Percentiles rank a stretch among this genome's conserved stretches.
phyloP scores from a whole-genome alignment of 257 asterid species.

The Ilex aquifolium region DNA sequence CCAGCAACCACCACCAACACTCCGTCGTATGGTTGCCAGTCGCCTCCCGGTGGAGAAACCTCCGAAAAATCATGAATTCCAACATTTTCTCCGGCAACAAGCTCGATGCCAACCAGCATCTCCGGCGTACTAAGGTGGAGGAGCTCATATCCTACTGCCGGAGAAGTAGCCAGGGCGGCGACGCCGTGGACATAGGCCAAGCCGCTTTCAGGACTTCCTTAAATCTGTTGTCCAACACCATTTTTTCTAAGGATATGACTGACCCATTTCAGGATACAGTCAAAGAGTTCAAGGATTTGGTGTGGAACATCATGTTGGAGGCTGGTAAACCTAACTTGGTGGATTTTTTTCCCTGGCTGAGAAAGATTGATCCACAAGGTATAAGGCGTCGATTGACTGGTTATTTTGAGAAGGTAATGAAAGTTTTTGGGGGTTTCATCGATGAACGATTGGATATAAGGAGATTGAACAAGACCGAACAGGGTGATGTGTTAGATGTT shows the following conservation, averaged over 20 bases:
- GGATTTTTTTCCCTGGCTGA: constrained; percentile 43
- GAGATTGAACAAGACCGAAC: background rate
- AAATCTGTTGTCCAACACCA: constrained; percentile 43
- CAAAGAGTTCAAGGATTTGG: constrained; percentile 46
- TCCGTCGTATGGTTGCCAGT: constrained; percentile 32
- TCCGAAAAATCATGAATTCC: constrained; percentile 33
- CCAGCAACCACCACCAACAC: constrained; percentile 5
- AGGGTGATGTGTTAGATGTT: constrained; percentile 29
- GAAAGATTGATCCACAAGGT: constrained; percentile 43
- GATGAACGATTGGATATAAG: constrained; percentile 30
- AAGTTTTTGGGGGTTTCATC: constrained; percentile 28
- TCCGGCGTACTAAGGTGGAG: constrained; percentile 27
- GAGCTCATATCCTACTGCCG: constrained; percentile 29
- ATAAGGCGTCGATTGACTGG: constrained; percentile 12
- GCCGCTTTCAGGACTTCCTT: constrained; percentile 42
- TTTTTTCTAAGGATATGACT: constrained; percentile 53
- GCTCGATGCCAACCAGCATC: constrained; percentile 25
- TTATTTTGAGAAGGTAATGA: constrained; percentile 29
- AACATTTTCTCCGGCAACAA: constrained; percentile 29
- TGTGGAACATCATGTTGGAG: constrained; percentile 32
- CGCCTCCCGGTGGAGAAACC: constrained; percentile 27
- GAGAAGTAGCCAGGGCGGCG: constrained; percentile 27
- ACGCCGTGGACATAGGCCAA: constrained; percentile 28
- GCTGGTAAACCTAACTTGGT: constrained; percentile 35
- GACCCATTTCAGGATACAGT: constrained; percentile 34